Evolutionary conservation across 345 rosid species (phyloP), one percentile per base, ranked within the genome.

Genomic region (Syzygium oleosum): DNA sequence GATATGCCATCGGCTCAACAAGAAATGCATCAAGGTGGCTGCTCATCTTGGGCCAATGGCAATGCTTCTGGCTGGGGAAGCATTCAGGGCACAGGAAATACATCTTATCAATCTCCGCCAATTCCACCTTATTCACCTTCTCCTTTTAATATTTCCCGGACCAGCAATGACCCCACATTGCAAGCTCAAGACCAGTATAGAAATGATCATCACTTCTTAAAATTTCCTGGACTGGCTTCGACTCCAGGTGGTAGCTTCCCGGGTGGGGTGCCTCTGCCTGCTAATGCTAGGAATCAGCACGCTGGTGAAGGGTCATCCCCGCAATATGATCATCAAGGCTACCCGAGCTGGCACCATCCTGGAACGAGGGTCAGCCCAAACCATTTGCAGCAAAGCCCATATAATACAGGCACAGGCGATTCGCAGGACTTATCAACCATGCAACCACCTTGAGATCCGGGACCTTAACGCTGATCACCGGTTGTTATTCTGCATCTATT

Each of bases 321-420:
- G 65, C 85, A 87, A 31, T 87, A 92, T 49, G 90, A 65, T 86
- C 54, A 89, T 68, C 78, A 54, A 14, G 86, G 77, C 84, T 84
- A 86, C 59, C 85, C 91, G 15, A 86, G 51, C 68, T 19, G 49
- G 27, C 84, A 84, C 73, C 86, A 54, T 84, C 86, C 91, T 84
- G 90, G 87, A 84, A 53, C 52, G 29, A 65, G 89, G 84, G 41
- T 77, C 15, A 29, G 86, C 38, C 77, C 49, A 51, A 90, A 91
- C 49, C 90, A 87, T 34, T 90, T 63, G 58, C 88, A 22, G 46
- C 89, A 87, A 86, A 90, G 86, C 87, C 85, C 25, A 14, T 52
- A 85, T 52, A 90, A 89, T 80, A 34, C 51, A 21, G 51, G 63
- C 58, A 52, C 63, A 38, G 85, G 80, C 25, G 38, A 34, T 34